phyloP scores from a whole-genome alignment of 306 rosid genomes.

The Cicer pinnatifidum region DNA sequence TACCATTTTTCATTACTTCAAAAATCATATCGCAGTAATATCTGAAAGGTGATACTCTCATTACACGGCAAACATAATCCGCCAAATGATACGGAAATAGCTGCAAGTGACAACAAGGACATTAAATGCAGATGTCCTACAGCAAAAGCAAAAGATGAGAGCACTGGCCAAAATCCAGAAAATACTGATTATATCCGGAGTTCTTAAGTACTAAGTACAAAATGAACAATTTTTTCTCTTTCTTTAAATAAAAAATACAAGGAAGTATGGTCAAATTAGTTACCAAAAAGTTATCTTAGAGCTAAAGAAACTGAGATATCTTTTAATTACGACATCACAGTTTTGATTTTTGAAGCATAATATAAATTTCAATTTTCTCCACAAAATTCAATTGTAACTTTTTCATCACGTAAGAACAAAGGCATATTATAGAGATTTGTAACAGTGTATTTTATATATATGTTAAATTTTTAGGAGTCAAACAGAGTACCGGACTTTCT shows the following conservation, averaged over 20 bases:
- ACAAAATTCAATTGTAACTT: not conserved
- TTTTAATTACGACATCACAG: not conserved
- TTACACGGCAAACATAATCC: slow-evolving; percentile 85
- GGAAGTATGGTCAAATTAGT: not conserved
- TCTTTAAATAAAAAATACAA: slow-evolving; percentile 10
- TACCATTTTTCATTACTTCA: slow-evolving; percentile 96
- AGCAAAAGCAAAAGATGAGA: slow-evolving; percentile 37
- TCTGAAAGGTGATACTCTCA: slow-evolving; percentile 94
- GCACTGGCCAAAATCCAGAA: not conserved
- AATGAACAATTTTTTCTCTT: not conserved
- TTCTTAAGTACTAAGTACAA: slow-evolving; percentile 14
- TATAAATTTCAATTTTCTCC: slow-evolving; percentile 29
- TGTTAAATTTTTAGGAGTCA: slow-evolving; percentile 37
- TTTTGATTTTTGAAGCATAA: slow-evolving; percentile 18
- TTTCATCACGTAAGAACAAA: not conserved
- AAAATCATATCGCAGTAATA: slow-evolving; percentile 94
- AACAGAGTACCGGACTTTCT: slow-evolving; percentile 38
- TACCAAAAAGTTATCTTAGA: slow-evolving; percentile 21
- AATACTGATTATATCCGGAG: slow-evolving; percentile 16
- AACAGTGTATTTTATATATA: slow-evolving; percentile 17
- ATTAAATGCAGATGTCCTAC: slow-evolving; percentile 46
- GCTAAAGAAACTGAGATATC: slow-evolving; percentile 1
- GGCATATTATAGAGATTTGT: slow-evolving; percentile 23
- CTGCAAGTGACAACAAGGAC: slow-evolving; percentile 66
- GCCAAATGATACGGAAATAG: slow-evolving; percentile 93